A percentile compares a stretch with the other conserved stretches of the same genome.
These are phyloP conservation scores for Coelastrella sp. DNA, from an alignment of 139 green algal species.

Conservation along the genomic window DNA sequence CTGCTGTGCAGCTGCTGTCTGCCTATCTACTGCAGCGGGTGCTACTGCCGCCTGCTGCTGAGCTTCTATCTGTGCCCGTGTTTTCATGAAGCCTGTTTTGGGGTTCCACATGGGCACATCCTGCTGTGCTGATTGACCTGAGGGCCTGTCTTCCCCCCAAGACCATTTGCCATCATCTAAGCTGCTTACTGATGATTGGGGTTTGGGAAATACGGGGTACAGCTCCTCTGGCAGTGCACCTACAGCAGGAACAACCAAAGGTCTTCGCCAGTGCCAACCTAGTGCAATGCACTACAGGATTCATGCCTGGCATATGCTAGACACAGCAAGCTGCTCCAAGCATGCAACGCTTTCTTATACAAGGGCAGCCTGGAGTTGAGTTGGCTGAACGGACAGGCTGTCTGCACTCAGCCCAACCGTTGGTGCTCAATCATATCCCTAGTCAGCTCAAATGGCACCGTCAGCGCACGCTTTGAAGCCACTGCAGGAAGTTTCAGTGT, in stretches of 20 bases:
- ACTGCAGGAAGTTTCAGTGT: too few species aligned
- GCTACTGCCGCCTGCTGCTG: background rate
- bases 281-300: background rate
- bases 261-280: background rate
- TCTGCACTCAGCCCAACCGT: too few species aligned
- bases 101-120: conserved; percentile 61
- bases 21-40: background rate
- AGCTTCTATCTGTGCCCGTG: conserved; percentile 42
- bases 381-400: too few species aligned
- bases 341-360: too few species aligned
- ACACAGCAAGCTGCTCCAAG: background rate
- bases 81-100: conserved; percentile 61
- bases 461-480: too few species aligned
- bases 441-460: too few species aligned
- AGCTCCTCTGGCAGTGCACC: background rate
- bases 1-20: background rate
- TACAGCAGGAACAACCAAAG: background rate
- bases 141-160: background rate
- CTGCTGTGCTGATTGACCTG: conserved; percentile 18
- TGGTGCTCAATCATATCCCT: too few species aligned
- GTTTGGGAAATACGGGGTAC: conserved; percentile 8
- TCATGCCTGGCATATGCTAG: background rate
- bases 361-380: too few species aligned
- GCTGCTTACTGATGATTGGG: background rate
- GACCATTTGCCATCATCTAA: background rate